Percentiles rank a stretch among this genome's conserved stretches.
These are phyloP conservation scores for Picea abies DNA, from an alignment of 83 land plant genomes.

Conservation along the genomic window DNA sequence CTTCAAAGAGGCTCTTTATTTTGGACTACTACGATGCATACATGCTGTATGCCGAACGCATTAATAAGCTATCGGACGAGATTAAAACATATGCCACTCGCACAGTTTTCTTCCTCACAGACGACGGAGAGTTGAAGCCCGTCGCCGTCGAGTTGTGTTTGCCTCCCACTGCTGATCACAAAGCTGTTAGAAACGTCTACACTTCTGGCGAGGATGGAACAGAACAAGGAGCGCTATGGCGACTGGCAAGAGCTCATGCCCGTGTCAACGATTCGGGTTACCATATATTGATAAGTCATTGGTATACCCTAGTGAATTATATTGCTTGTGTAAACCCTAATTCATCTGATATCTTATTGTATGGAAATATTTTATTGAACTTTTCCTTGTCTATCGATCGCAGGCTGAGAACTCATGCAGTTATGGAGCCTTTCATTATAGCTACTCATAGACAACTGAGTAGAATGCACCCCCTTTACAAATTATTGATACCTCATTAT, in stretches of 20 bases:
- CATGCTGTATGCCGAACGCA: slow-evolving; percentile 38
- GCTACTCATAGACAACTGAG: too few species aligned
- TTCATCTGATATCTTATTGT: too few species aligned
- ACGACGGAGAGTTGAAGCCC: slow-evolving; percentile 49
- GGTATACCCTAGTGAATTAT: not conserved
- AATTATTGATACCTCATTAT: too few species aligned
- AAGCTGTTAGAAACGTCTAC: not conserved
- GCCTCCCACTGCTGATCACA: slow-evolving; percentile 22
- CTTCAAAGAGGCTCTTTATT: slow-evolving; percentile 31
- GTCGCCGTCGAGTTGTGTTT: slow-evolving; percentile 63
- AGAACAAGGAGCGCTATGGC: slow-evolving; percentile 20
- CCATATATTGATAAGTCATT: slow-evolving; percentile 9
- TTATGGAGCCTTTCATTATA: too few species aligned
- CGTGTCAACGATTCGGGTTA: not conserved
- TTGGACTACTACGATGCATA: slow-evolving; percentile 53
- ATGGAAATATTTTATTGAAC: not conserved
- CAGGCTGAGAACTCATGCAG: too few species aligned
- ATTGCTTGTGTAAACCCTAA: not conserved
- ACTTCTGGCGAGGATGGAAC: slow-evolving; percentile 10
- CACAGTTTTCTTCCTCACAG: slow-evolving; percentile 45
- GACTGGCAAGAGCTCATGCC: slow-evolving; percentile 16
- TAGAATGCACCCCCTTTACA: too few species aligned
- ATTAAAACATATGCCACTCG: slow-evolving; percentile 49
- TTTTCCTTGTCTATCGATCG: too few species aligned
- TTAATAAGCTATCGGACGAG: slow-evolving; percentile 18